Percentiles rank a stretch among this genome's conserved stretches.
Conservation (phyloP, 345 rosid genomes). For the Aethionema arabicum region DNA sequence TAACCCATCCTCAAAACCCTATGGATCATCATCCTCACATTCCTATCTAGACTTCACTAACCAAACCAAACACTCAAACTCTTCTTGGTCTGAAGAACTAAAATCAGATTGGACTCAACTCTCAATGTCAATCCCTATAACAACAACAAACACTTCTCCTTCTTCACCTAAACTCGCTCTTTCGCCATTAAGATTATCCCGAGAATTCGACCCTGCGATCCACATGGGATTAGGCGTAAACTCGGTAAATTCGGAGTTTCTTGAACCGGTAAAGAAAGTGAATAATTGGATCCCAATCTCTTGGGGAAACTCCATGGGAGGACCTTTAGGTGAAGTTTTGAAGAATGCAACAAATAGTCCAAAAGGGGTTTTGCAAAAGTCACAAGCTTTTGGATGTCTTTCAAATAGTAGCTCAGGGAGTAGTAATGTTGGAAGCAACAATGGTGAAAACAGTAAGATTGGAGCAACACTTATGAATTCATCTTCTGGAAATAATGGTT, state of each 20-base stretch:
- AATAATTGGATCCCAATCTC: slow-evolving; percentile 49
- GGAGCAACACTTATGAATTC: too few relatives aligned
- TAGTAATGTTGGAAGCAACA: slow-evolving; percentile 38
- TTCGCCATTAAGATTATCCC: slow-evolving; percentile 55
- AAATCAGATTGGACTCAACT: slow-evolving; percentile 52
- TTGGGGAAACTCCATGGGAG: slow-evolving; percentile 60
- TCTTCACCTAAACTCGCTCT: slow-evolving; percentile 43
- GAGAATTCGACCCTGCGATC: slow-evolving; percentile 44
- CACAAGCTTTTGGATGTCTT: slow-evolving; percentile 52
- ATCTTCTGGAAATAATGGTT: too few relatives aligned
- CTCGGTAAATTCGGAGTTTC: slow-evolving; percentile 31
- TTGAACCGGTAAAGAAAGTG: slow-evolving; percentile 32
- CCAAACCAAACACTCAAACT: slow-evolving; percentile 42
- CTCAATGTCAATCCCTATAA: slow-evolving; percentile 61
- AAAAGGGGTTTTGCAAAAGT: slow-evolving; percentile 74
- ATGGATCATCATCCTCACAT: slow-evolving; percentile 36
- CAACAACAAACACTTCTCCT: slow-evolving; percentile 45
- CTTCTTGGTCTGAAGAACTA: slow-evolving; percentile 57
- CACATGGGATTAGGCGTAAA: slow-evolving; percentile 46
- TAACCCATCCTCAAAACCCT: slow-evolving; percentile 47
- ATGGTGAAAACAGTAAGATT: slow-evolving; percentile 36
- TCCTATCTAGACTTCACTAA: slow-evolving; percentile 38
- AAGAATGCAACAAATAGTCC: slow-evolving; percentile 48
- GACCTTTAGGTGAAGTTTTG: slow-evolving; percentile 68
- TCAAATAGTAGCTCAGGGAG: slow-evolving; percentile 89